Evolutionary conservation across 2,329 filamentous ascomycete genomes (phyloP), one percentile per base, ranked within the genome.

Genomic region (Ilyonectria robusta): DNA sequence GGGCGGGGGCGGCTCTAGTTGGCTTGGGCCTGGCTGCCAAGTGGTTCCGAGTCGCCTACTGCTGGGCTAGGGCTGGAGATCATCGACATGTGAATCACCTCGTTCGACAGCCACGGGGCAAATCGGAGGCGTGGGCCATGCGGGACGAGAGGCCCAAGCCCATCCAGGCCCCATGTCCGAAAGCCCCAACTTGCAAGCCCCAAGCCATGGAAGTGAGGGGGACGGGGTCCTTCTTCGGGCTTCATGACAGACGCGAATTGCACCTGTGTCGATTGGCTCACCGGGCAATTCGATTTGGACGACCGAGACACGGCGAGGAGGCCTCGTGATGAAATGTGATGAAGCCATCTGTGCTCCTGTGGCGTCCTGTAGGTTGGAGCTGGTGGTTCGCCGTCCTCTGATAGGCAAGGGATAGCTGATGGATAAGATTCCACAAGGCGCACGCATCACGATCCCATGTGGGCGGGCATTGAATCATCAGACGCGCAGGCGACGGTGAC

Each of bases 81-180:
- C 72, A 74, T 75, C 72, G 65, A 75, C 72, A 75, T 75, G 72
- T 75, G 72, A 75, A 75, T 69, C 71, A 70, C 31, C 23, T 42
- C 33, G 42, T 47, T 66, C 51, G 35, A 63, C 65, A 57, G 57
- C 48, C 59, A 72, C 72, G 62, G 72, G 68, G 71, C 71, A 70
- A 72, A 71, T 73, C 72, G 72, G 72, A 73, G 62, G 50, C 23
- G 37, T 47, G 19, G 42, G 48, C 47, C 4, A 29, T 44, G 51
- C 51, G 48, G 48, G 42, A 60, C 50, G 42, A 33, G n/a, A 61
- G 62, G 58, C 6, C 63, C 58, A 65, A 61, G 63, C 63, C 63
- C 53, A 35, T 40, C 44, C 51, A 37, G 47, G 31, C 35, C 50
- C 51, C 40, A 47, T 47, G 55, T 33, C 33, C 23, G 11, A 33